Evolutionary conservation across 225 moss, liverwort and hornwort species (phyloP).

Genomic region (Physcomitrellopsis africana): DNA sequence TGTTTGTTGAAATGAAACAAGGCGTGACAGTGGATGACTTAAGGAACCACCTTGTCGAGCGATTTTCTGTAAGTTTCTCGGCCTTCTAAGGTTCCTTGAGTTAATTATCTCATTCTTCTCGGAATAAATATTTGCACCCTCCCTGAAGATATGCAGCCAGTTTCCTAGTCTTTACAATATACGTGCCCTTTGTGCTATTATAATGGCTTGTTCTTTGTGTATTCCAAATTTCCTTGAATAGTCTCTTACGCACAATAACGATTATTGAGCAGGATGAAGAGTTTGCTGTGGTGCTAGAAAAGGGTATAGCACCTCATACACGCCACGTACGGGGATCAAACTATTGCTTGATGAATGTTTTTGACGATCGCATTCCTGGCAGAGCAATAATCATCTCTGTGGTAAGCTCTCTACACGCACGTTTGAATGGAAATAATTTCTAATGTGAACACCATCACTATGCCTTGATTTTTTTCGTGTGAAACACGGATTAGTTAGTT

Average conservation of each 20-base stretch:
- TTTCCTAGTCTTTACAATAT: not conserved
- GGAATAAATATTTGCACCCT: not conserved
- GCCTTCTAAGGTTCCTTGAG: not conserved
- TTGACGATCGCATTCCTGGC: conserved; percentile 77
- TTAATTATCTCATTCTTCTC: not conserved
- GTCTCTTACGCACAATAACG: not conserved
- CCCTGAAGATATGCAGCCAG: not conserved
- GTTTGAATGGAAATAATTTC: not conserved
- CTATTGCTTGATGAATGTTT: conserved; percentile 73
- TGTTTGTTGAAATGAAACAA: conserved; percentile 72
- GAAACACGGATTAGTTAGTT: not conserved
- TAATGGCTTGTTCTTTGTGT: too few species aligned
- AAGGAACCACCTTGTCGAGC: conserved; percentile 47
- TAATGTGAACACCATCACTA: not conserved
- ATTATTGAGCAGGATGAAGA: conserved; percentile 60
- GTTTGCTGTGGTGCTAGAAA: conserved; percentile 60
- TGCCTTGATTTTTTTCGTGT: not conserved
- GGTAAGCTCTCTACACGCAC: conserved; percentile 31
- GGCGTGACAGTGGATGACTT: conserved; percentile 59
- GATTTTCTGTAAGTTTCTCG: conserved; percentile 26
- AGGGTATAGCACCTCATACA: conserved; percentile 63
- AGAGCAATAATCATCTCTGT: conserved; percentile 77
- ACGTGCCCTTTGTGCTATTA: not conserved
- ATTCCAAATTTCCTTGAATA: conserved; percentile 2
- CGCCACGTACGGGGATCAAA: conserved; percentile 71